phyloP scores from a whole-genome alignment of 495 filamentous ascomycete species.

The Xylaria bambusicola region DNA sequence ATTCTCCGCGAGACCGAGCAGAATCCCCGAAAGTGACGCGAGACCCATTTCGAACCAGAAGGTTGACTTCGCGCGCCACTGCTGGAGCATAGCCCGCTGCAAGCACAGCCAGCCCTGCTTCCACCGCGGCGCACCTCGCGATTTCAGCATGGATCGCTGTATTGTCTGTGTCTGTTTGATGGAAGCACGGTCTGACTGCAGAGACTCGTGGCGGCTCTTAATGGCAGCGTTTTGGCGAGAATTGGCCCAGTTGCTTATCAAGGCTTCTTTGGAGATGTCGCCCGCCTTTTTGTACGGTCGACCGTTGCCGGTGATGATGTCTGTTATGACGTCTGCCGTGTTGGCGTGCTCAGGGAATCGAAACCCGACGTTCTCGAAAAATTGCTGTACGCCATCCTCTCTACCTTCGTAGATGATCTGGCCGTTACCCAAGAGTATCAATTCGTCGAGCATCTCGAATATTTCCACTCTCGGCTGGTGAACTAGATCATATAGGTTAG shows the following conservation, averaged over 20 bases:
- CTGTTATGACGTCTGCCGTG: constrained; percentile 50
- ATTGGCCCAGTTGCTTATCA: constrained; percentile 43
- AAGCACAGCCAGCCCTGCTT: constrained; percentile 53
- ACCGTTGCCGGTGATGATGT: constrained; percentile 54
- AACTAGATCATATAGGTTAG: constrained; percentile 15
- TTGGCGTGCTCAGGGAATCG: constrained; percentile 44
- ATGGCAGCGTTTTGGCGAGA: constrained; percentile 29
- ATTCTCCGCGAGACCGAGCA: constrained; percentile 56
- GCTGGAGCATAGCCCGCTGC: constrained; percentile 52
- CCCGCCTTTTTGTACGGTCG: constrained; percentile 44
- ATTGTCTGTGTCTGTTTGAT: constrained; percentile 27
- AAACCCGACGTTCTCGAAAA: constrained; percentile 50
- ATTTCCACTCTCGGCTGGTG: constrained; percentile 51
- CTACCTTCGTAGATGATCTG: constrained; percentile 46
- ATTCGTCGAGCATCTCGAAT: constrained; percentile 49
- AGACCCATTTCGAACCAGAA: constrained; percentile 57
- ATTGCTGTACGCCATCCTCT: constrained; percentile 36
- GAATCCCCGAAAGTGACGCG: constrained; percentile 50
- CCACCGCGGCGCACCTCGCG: constrained; percentile 48
- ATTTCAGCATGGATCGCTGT: constrained; percentile 34
- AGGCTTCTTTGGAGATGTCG: constrained; percentile 43
- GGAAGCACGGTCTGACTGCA: constrained; percentile 24
- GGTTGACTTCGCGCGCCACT: constrained; percentile 48
- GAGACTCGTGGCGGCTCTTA: constrained; percentile 21
- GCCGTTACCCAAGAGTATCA: constrained; percentile 49